phyloP scores from a whole-genome alignment of 2,329 filamentous ascomycete genomes.

The Biscogniauxia sp. region DNA sequence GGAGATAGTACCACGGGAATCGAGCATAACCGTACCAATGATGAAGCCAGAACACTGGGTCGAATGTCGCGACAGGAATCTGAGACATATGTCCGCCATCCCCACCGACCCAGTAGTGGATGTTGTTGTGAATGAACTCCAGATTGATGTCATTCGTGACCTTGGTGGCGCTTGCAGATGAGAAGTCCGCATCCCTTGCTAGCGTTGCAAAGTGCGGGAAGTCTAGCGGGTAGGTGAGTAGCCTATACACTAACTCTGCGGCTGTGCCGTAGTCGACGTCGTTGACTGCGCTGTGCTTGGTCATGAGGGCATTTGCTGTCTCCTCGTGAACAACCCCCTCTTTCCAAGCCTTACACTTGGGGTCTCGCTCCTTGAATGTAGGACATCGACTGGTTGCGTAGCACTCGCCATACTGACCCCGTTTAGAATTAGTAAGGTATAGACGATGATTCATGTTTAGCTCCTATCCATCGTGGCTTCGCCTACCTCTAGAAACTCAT shows the following conservation, averaged over 20 bases:
- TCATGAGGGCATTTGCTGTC: constrained; percentile 2
- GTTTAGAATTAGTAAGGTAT: background rate
- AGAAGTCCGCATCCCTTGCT: constrained; percentile 8
- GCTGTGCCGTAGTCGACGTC: constrained; percentile 10
- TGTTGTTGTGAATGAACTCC: constrained; percentile 40
- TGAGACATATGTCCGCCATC: constrained; percentile 52
- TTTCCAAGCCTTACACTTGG: constrained; percentile 4
- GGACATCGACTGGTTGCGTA: constrained; percentile 16
- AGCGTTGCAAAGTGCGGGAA: constrained; percentile 18
- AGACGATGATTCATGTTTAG: background rate
- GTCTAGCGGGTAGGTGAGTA: constrained; percentile 16
- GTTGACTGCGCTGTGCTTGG: constrained; percentile 7
- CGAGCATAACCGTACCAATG: constrained; percentile 43
- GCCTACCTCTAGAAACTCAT: constrained; percentile 11
- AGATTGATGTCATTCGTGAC: constrained; percentile 26
- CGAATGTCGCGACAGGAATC: constrained; percentile 57
- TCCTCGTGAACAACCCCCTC: constrained; percentile 15
- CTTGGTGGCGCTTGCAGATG: constrained; percentile 6
- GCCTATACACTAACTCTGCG: constrained; percentile 15
- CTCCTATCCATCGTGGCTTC: background rate
- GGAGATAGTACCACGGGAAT: background rate
- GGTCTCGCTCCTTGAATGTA: constrained; percentile 1
- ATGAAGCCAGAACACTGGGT: constrained; percentile 64
- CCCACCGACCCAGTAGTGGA: constrained; percentile 34
- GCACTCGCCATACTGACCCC: constrained; percentile 14